These are phyloP conservation scores for Tricholoma furcatifolium DNA, from an alignment of 768 basidiomycete genomes.

Conservation along the genomic window DNA sequence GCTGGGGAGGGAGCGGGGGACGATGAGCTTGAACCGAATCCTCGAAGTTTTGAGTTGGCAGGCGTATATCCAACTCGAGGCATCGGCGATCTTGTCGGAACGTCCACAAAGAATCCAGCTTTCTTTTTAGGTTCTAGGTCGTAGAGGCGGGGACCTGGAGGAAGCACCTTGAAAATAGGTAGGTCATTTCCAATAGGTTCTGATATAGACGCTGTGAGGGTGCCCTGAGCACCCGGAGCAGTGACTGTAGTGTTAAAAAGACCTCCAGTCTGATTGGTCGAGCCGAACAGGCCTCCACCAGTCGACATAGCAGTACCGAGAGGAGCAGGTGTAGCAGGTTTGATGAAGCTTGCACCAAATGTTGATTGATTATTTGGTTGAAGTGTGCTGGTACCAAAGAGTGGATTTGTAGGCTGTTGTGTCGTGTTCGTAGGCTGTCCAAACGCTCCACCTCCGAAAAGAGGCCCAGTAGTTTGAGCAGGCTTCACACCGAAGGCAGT, in stretches of 20 bases:
- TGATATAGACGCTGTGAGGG: constrained; percentile 82
- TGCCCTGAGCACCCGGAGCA: constrained; percentile 50
- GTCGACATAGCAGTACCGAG: constrained; percentile 44
- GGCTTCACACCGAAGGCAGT: constrained; percentile 35
- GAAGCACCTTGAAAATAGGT: constrained; percentile 74
- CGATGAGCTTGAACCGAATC: constrained; percentile 56
- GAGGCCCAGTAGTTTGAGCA: constrained; percentile 29
- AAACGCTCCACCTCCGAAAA: constrained; percentile 38
- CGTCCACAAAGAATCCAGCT: constrained; percentile 71
- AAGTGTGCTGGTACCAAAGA: constrained; percentile 51
- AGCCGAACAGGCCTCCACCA: constrained; percentile 41
- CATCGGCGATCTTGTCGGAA: constrained; percentile 69
- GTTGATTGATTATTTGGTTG: constrained; percentile 38
- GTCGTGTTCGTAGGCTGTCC: constrained; percentile 30
- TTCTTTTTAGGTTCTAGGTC: constrained; percentile 77
- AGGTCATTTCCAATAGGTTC: constrained; percentile 76
- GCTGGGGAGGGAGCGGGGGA: constrained; percentile 37
- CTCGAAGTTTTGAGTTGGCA: constrained; percentile 68
- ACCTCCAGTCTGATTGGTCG: constrained; percentile 31
- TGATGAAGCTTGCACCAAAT: constrained; percentile 52
- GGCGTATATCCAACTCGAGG: constrained; percentile 70
- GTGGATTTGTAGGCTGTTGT: constrained; percentile 24
- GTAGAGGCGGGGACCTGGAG: constrained; percentile 64
- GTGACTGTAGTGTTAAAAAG: constrained; percentile 39
- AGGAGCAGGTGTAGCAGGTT: constrained; percentile 50